Evolutionary conservation across 2,329 filamentous ascomycete genomes (phyloP).

Genomic region (Lachnellula hyalina): DNA sequence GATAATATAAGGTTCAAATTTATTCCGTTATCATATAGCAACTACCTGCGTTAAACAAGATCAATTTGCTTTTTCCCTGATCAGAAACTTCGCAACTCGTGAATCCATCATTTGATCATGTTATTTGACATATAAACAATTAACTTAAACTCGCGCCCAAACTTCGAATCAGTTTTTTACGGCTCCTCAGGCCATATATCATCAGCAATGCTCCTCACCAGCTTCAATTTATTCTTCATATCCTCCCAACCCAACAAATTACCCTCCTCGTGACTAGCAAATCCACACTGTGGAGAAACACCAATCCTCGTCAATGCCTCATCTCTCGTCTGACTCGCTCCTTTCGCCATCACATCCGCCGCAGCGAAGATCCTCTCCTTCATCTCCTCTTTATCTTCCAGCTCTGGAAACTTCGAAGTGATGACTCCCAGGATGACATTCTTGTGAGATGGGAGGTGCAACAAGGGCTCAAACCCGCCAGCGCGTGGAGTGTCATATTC

Average conservation of each 20-base stretch:
- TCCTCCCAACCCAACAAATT: slow-evolving; percentile 67
- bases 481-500: slow-evolving; percentile 63
- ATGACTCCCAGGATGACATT: slow-evolving; percentile 63
- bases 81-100: too few relatives aligned
- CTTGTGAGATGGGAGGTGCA: slow-evolving; percentile 55
- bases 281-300: slow-evolving; percentile 68
- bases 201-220: slow-evolving; percentile 68
- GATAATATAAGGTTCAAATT: too few relatives aligned
- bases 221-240: slow-evolving; percentile 66
- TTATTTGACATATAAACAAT: too few relatives aligned
- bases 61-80: too few relatives aligned
- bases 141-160: too few relatives aligned
- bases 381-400: slow-evolving; percentile 61
- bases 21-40: too few relatives aligned
- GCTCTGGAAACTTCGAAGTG: slow-evolving; percentile 56
- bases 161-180: neutral
- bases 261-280: slow-evolving; percentile 61
- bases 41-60: too few relatives aligned
- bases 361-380: slow-evolving; percentile 55
- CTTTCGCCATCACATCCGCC: slow-evolving; percentile 66
- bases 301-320: slow-evolving; percentile 64
- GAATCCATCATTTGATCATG: too few relatives aligned
- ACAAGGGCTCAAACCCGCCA: slow-evolving; percentile 61
- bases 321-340: slow-evolving; percentile 57
- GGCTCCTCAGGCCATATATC: slow-evolving; percentile 54